Evolutionary conservation across 306 rosid species (phyloP).

Genomic region (Pterocarpus macrocarpus): DNA sequence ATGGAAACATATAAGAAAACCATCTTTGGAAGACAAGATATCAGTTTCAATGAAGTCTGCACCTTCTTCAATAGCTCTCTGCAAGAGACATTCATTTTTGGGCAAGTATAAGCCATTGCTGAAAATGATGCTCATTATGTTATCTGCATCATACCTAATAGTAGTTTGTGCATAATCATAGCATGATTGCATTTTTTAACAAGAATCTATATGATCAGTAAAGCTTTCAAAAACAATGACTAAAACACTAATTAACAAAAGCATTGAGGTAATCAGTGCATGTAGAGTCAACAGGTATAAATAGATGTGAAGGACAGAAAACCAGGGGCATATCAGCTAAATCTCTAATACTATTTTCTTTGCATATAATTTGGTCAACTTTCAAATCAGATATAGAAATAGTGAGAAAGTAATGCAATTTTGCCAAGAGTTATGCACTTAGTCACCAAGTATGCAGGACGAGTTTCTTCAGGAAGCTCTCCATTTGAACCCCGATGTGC

Average conservation of each 20-base stretch:
- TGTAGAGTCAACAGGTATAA: conserved; percentile 18
- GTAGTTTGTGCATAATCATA: conserved; percentile 19
- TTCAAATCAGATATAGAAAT: conserved; percentile 15
- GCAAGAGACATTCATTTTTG: conserved; percentile 49
- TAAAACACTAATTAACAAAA: conserved; percentile 20
- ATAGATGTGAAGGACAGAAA: not conserved
- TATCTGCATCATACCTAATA: not conserved
- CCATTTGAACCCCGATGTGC: conserved; percentile 98
- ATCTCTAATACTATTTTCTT: not conserved
- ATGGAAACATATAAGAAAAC: conserved; percentile 87
- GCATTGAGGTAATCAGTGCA: conserved; percentile 15
- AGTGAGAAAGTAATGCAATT: conserved; percentile 27
- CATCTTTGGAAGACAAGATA: conserved; percentile 87
- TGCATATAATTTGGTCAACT: conserved; percentile 7
- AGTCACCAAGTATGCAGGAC: conserved; percentile 75
- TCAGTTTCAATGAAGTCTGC: conserved; percentile 97
- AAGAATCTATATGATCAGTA: not conserved
- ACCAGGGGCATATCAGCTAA: not conserved
- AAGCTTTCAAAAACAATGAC: conserved; percentile 13
- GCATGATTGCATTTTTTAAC: conserved; percentile 15
- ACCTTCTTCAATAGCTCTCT: conserved; percentile 98
- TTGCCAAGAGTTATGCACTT: conserved; percentile 26
- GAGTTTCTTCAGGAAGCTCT: conserved; percentile 94
- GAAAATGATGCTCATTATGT: conserved; percentile 17
- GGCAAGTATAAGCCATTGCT: conserved; percentile 22